Base-by-base conservation (phyloP, 345 rosid genomes). In the Barbarea vulgaris region DNA sequence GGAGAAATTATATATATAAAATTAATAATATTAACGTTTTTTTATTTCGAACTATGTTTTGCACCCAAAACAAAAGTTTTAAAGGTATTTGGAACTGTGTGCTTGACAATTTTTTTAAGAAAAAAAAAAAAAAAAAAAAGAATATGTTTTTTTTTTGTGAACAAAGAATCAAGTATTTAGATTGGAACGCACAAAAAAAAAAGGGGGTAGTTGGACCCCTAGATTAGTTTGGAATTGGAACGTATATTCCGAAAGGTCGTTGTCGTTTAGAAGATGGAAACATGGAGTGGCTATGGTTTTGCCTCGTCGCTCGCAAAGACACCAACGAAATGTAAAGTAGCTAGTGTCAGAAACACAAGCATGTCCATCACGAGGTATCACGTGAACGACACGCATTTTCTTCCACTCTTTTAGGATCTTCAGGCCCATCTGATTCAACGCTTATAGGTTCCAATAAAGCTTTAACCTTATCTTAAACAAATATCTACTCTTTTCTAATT, bases 291-390 rank as follows among this genome's bases (percentile, higher is more conserved):
- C 50, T 84, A 76, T 66, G 62, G 72, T 75, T 81, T 70, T 57
- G 87, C 63, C 39, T 80, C 80, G 80, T 81, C 72, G 76, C 54
- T 66, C 48, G 22, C 47, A 57, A 25, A 59, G 21, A 65, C 44
- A 68, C 75, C 58, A 50, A 50, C 61, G 13, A 15, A 67, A 69
- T 9, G 31, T 4, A 68, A 60, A 41, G 73, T 58, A 27, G 56
- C 12, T 17, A 79, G 84, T 79, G 47, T 39, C 70, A 58, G 69
- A 77, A 73, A 82, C 61, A 83, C 42, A 50, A 91, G 85, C 90
- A 87, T 87, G 93, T 76, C 84, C 67, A 56, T 27, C 85, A 80
- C 80, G 76, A 75, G 77, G 81, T 28, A 69, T 76, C 85, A 82
- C 83, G 83, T 82, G 83, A 77, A 79, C 74, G 7, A 67, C 81